phyloP scores from a whole-genome alignment of 1,284 basidiomycete species.

The Moesziomyces sp. region DNA sequence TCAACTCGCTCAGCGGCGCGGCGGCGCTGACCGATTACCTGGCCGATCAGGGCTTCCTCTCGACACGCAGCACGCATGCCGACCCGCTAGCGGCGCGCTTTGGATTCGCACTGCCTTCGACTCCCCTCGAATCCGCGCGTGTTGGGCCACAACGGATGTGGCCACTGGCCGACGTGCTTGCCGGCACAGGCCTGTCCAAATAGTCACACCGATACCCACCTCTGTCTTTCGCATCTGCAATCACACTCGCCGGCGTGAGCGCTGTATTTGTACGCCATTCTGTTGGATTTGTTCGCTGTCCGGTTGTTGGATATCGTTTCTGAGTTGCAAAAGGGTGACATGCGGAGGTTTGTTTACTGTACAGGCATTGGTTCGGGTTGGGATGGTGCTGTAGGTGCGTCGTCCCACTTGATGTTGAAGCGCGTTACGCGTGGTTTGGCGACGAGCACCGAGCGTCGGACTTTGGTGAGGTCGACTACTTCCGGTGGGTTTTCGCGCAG shows the following conservation, averaged over 20 bases:
- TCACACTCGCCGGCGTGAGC: not conserved
- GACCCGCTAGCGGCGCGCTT: conserved; percentile 33
- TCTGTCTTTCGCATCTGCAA: conserved; percentile 1
- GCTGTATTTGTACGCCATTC: too few relatives aligned
- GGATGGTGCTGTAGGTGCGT: conserved; percentile 9
- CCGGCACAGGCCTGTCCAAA: conserved; percentile 21
- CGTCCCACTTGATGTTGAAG: conserved; percentile 71
- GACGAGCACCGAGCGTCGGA: conserved; percentile 85
- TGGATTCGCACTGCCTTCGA: conserved; percentile 10
- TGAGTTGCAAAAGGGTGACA: too few relatives aligned
- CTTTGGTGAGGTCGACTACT: conserved; percentile 68
- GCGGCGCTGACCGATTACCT: conserved; percentile 72
- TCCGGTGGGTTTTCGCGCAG: conserved; percentile 63
- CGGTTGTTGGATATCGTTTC: too few relatives aligned
- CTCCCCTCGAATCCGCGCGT: not conserved
- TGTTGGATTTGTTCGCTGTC: too few relatives aligned
- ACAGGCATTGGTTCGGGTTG: conserved; percentile 2
- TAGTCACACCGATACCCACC: not conserved
- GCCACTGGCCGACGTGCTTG: conserved; percentile 17
- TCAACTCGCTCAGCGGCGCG: conserved; percentile 71
- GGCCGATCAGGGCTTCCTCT: conserved; percentile 63
- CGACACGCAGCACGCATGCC: conserved; percentile 2
- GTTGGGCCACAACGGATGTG: conserved; percentile 22
- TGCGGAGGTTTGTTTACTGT: not conserved
- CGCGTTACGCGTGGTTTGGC: conserved; percentile 93